Percentiles rank a stretch among this genome's conserved stretches.
These are phyloP conservation scores for Lactifluus echinatus DNA, from an alignment of 768 basidiomycete species.

Conservation along the genomic window DNA sequence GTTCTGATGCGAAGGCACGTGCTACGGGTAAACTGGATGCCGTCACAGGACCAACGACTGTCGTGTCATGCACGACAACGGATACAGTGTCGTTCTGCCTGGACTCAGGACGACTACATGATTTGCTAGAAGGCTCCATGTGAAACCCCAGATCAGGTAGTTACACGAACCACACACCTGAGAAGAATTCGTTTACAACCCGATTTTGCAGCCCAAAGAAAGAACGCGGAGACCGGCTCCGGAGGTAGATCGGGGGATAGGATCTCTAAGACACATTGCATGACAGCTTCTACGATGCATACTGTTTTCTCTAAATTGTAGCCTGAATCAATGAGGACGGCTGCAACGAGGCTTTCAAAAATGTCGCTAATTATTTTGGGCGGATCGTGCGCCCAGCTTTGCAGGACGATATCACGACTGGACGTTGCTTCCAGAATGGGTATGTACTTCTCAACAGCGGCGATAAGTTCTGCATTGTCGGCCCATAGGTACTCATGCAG, in stretches of 20 bases:
- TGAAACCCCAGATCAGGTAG: constrained; percentile 18
- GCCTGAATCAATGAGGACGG: constrained; percentile 71
- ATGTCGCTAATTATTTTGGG: constrained; percentile 82
- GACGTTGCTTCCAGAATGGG: constrained; percentile 49
- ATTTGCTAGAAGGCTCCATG: constrained; percentile 29
- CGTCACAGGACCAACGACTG: constrained; percentile 52
- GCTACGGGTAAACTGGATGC: constrained; percentile 51
- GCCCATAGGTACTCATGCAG: constrained; percentile 65
- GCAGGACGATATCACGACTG: constrained; percentile 51
- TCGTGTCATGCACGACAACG: constrained; percentile 49
- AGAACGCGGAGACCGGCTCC: constrained; percentile 68
- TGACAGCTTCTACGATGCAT: constrained; percentile 48
- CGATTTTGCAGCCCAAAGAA: constrained; percentile 51
- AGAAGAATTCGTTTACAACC: constrained; percentile 49
- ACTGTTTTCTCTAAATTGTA: constrained; percentile 65
- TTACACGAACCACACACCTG: constrained; percentile 29
- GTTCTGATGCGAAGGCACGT: constrained; percentile 59
- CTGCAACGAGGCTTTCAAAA: constrained; percentile 78
- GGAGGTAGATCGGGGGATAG: constrained; percentile 50
- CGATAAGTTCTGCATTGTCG: constrained; percentile 58
- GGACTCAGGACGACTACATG: constrained; percentile 35
- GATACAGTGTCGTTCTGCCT: constrained; percentile 44
- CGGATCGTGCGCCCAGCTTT: constrained; percentile 76
- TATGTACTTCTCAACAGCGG: constrained; percentile 52
- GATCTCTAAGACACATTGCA: constrained; percentile 56